Conservation (phyloP, 495 filamentous ascomycete genomes). For the Lasiosphaeria hispida region DNA sequence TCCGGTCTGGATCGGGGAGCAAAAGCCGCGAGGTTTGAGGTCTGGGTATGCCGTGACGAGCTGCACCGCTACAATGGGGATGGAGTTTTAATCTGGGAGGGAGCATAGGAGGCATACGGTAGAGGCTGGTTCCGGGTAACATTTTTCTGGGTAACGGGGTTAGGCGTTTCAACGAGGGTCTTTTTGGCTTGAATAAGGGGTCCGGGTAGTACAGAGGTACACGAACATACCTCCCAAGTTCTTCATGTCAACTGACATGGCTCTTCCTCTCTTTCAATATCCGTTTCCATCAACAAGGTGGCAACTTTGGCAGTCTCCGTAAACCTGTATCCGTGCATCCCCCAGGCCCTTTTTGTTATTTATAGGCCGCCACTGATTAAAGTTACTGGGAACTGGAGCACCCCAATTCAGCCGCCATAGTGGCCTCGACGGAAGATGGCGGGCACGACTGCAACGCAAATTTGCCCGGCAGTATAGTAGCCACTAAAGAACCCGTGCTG, state of each 20-base stretch:
- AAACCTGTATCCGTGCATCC: background rate
- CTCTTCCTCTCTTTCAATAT: background rate
- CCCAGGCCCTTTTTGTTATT: conserved; percentile 14
- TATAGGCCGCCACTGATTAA: conserved; percentile 18
- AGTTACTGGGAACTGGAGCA: conserved; percentile 11
- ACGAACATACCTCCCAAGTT: background rate
- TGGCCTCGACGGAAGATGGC: conserved; percentile 12
- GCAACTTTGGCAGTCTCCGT: conserved; percentile 1
- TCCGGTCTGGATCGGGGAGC: conserved; percentile 1
- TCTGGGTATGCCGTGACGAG: too few relatives aligned
- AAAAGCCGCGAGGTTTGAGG: background rate
- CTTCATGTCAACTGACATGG: conserved; percentile 1
- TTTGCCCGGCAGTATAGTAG: conserved; percentile 12
- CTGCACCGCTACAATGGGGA: too few relatives aligned
- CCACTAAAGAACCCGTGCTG: background rate
- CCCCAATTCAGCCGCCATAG: conserved; percentile 16
- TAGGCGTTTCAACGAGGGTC: too few relatives aligned
- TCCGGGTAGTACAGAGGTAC: too few relatives aligned
- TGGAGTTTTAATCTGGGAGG: too few relatives aligned
- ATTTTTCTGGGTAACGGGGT: too few relatives aligned
- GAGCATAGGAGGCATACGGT: background rate
- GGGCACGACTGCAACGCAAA: conserved; percentile 14
- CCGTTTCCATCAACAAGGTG: background rate
- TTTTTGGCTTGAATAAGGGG: too few relatives aligned
- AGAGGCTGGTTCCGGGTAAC: too few relatives aligned